Evolutionary conservation across 2,329 filamentous ascomycete species (phyloP).

Genomic region (Myriosclerotinia curreyana): DNA sequence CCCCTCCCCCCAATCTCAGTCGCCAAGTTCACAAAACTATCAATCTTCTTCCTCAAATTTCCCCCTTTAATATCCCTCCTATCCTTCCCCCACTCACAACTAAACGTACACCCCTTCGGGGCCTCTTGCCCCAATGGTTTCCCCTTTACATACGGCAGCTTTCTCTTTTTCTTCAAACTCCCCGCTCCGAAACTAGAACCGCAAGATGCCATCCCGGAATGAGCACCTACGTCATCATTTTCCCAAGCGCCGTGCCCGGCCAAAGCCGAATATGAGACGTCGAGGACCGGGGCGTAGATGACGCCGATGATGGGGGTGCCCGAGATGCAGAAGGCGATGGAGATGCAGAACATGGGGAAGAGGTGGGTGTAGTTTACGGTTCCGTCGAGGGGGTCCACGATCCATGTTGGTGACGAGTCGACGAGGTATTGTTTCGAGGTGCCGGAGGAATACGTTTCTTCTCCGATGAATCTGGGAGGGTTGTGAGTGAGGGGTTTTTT

Average conservation of each 20-base stretch:
- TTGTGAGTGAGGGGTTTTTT: neutral
- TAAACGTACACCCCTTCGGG: conserved; percentile 67
- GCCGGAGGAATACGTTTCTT: conserved; percentile 71
- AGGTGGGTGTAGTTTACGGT: conserved; percentile 56
- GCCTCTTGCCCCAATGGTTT: conserved; percentile 62
- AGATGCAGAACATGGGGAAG: conserved; percentile 79
- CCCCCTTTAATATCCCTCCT: conserved; percentile 62
- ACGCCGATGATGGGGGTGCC: conserved; percentile 64
- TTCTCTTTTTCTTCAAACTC: conserved; percentile 50
- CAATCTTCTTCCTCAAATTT: conserved; percentile 68
- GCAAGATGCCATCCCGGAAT: neutral
- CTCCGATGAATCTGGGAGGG: conserved; percentile 63
- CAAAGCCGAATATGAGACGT: conserved; percentile 68
- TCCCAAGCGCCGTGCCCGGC: conserved; percentile 61
- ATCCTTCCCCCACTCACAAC: conserved; percentile 79
- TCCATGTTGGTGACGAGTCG: conserved; percentile 63
- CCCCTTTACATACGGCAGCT: conserved; percentile 60
- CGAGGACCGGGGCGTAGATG: conserved; percentile 68
- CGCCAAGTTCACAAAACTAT: conserved; percentile 74
- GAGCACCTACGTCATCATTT: conserved; percentile 27
- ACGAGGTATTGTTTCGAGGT: conserved; percentile 67
- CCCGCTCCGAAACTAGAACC: neutral
- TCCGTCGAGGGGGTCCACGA: conserved; percentile 68
- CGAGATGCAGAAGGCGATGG: conserved; percentile 64
- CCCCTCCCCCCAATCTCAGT: conserved; percentile 59